These are phyloP conservation scores for Scheffersomyces coipomensis DNA, from an alignment of 805 yeast species.

Conservation along the genomic window DNA sequence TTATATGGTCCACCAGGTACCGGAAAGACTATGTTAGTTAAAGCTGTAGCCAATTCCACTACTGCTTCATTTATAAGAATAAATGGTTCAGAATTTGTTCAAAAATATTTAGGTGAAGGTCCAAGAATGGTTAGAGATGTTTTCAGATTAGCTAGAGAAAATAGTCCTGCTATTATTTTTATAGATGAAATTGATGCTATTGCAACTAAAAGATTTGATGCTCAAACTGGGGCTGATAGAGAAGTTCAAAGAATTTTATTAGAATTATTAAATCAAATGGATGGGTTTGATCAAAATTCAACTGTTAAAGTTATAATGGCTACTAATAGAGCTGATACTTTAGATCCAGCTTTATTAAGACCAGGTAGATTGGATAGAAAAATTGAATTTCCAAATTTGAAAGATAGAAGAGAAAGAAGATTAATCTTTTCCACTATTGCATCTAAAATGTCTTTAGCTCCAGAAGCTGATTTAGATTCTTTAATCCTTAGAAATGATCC, in stretches of 20 bases:
- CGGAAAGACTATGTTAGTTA: constrained; percentile 98
- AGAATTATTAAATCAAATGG: constrained; percentile 97
- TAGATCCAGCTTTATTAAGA: constrained; percentile 96
- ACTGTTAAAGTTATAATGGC: constrained; percentile 99
- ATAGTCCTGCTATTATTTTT: constrained; percentile 94
- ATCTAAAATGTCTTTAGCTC: constrained; percentile 95
- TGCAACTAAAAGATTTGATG: constrained; percentile 98
- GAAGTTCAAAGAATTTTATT: constrained; percentile 97
- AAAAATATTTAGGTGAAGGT: constrained; percentile 97
- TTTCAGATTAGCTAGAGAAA: constrained; percentile 94
- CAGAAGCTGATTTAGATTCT: constrained; percentile 95
- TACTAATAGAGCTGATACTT: constrained; percentile 97
- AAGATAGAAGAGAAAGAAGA: constrained; percentile 97
- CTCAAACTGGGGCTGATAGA: constrained; percentile 99
- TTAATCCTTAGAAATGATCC: constrained; percentile 95
- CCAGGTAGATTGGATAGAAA: constrained; percentile 98
- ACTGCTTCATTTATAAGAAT: constrained; percentile 96
- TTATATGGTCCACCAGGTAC: constrained; percentile 99
- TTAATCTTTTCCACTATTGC: constrained; percentile 95
- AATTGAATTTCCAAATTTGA: constrained; percentile 93
- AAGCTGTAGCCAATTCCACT: constrained; percentile 96
- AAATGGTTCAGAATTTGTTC: constrained; percentile 97
- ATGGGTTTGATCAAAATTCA: constrained; percentile 94
- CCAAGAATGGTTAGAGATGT: constrained; percentile 99
- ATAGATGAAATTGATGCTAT: constrained; percentile 99